Evolutionary conservation across 148 eudicot species (phyloP), one percentile per base, ranked within the genome.

Genomic region (Rheum nobile): DNA sequence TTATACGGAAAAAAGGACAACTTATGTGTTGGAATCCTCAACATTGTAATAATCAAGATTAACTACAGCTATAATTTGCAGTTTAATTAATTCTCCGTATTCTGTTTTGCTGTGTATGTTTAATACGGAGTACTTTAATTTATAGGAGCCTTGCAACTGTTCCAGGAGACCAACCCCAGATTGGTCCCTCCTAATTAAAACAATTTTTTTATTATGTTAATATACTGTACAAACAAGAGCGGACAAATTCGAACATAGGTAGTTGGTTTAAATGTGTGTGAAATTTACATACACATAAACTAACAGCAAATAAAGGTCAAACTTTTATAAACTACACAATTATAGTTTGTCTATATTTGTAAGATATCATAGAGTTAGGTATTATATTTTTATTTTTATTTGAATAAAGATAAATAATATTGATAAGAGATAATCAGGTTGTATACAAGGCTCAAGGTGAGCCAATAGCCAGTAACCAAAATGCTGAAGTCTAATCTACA

Each of bases 91-190:
- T 26, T 22, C 14, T 57, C 13, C 22, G 24, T 26, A n/a, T n/a
- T n/a, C n/a, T n/a, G 57, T 24, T 65, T 10, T 65, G 21, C 5
- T 65, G 39, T 14, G 39, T 3, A 65, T 65, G 38, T 65, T 34
- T 7, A n/a, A n/a, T n/a, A n/a, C n/a, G n/a, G n/a, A n/a, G n/a
- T n/a, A n/a, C n/a, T n/a, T n/a, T n/a, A n/a, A 50, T 16, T 1
- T 1, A 2, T 50, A 50, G 70, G 41, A 32, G 21, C 39, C 70
- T 32, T 65, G 70, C 70, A 65, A 65, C 39, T 32, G 39, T 34
- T 65, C 39, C 14, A 65, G 70, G 70, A 65, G 70, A 65, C 70
- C 39, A 32, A 17, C 39, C 32, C 70, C 70, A 65, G 1, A 65
- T 31, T 65, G 70, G 70, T 65, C 34, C 70, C 70, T 31, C 70